Evolutionary conservation across 352 stramenopile genomes (phyloP).

Genomic region (Pilasporangium apinafurcum): DNA sequence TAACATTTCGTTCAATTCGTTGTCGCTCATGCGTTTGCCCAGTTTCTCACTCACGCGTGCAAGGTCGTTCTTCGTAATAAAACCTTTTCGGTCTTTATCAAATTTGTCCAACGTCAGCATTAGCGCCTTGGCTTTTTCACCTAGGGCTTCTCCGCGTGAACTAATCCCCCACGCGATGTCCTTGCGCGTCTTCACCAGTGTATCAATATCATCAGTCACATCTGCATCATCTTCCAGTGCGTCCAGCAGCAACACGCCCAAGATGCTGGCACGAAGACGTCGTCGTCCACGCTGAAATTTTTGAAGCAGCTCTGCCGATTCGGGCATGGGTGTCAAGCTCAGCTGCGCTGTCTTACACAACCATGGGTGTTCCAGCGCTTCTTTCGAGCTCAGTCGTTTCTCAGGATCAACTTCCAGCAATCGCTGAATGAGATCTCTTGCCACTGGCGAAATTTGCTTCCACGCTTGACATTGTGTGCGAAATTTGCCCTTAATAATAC

Average conservation of each 20-base stretch:
- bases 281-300: constrained; percentile 77
- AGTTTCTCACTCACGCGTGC: constrained; percentile 67
- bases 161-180: constrained; percentile 67
- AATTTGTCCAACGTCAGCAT: constrained; percentile 70
- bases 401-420: constrained; percentile 58
- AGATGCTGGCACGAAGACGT: constrained; percentile 69
- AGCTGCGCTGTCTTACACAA: constrained; percentile 45
- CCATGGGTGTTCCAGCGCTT: constrained; percentile 73
- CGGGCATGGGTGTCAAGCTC: constrained; percentile 47
- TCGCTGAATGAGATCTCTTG: constrained; percentile 66
- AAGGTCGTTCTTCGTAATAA: constrained; percentile 76
- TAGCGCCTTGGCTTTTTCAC: constrained; percentile 60
- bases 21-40: constrained; percentile 61
- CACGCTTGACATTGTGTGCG: constrained; percentile 64
- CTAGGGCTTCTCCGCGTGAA: constrained; percentile 56
- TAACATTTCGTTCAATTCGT: constrained; percentile 83
- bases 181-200: constrained; percentile 24
- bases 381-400: constrained; percentile 54
- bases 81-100: constrained; percentile 73
- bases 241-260: constrained; percentile 67
- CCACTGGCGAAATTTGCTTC: constrained; percentile 56
- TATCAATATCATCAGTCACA: constrained; percentile 12
- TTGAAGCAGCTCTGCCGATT: constrained; percentile 64
- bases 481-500: constrained; percentile 77
- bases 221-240: constrained; percentile 31